Base-by-base conservation (phyloP, 495 filamentous ascomycete genomes). In the Staphylotrichum longicolle region DNA sequence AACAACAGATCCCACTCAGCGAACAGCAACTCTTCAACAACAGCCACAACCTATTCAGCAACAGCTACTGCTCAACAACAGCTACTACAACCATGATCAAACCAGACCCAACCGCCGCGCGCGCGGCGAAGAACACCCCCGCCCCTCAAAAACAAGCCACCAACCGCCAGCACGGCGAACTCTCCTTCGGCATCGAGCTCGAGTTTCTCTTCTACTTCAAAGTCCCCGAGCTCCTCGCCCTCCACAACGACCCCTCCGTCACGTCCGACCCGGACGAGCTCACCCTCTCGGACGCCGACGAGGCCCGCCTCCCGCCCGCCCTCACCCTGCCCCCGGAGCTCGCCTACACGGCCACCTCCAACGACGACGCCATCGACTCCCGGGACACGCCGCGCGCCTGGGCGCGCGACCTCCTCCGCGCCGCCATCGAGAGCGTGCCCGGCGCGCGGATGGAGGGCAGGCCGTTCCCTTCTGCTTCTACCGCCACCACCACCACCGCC, bases 101-200 rank as follows among this genome's bases (percentile, higher is more conserved):
- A 14, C 48, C 35, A 20, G 15, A 15, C 47, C 42, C 37, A 10
- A 42, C 35, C 20, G 20, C 20, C 20, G 20, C 20, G 20, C 20
- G 20, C 20, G 20, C 20, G 20, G 20, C 20, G 20, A 27, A 27
- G 1, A 15, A 15, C 34, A 54, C 30, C 35, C 30, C 35, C 35
- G 20, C 20, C 20, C 20, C n/a, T n/a, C 20, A 27, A 1, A 27
- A 27, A 27, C 20, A 27, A 27, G 20, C n/a, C 12, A 20, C 7
- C 1, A 2, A 39, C 45, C 0, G 2, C 20, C 7, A 14, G 20
- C 20, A n/a, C 37, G 4, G 40, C 14, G 41, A 48, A 15, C 62
- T 64, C 12, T 69, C 67, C n/a, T 69, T 66, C 20, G 64, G 64
- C 35, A 7, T 66, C 44, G 67, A 69, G 59, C 53, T 69, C 42